These are phyloP conservation scores for Saturnispora besseyi DNA, from an alignment of 805 yeast genomes.

Conservation along the genomic window DNA sequence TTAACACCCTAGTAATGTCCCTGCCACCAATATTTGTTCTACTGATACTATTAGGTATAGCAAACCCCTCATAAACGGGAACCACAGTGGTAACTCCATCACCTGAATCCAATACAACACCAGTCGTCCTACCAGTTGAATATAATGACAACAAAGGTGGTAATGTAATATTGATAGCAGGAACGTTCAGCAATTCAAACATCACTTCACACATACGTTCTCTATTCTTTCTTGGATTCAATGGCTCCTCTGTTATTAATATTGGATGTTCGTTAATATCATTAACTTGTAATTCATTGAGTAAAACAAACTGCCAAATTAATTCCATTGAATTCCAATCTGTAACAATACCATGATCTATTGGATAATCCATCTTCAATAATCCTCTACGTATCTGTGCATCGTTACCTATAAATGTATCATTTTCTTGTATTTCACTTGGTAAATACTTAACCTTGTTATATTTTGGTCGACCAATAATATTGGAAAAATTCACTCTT, in stretches of 20 bases:
- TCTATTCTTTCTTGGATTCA: constrained; percentile 59
- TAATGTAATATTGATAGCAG: constrained; percentile 72
- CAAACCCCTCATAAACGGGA: constrained; percentile 85
- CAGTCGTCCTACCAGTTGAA: constrained; percentile 99
- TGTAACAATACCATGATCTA: constrained; percentile 67
- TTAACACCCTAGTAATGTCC: constrained; percentile 72
- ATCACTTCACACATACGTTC: constrained; percentile 53
- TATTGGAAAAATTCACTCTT: constrained; percentile 48
- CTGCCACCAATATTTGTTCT: constrained; percentile 80
- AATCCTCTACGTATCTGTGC: constrained; percentile 77
- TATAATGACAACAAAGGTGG: constrained; percentile 94
- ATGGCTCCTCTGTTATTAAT: constrained; percentile 80
- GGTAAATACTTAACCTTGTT: constrained; percentile 54
- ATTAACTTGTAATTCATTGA: constrained; percentile 40
- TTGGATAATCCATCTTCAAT: constrained; percentile 60
- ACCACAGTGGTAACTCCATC: constrained; percentile 87
- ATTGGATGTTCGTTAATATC: constrained; percentile 73
- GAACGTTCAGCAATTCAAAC: constrained; percentile 66
- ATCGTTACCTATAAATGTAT: constrained; percentile 60
- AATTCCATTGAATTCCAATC: constrained; percentile 85
- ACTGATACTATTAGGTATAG: constrained; percentile 61
- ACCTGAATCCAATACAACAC: constrained; percentile 99
- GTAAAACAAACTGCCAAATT: constrained; percentile 64
- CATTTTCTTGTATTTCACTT: constrained; percentile 48
- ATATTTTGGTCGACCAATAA: constrained; percentile 78